Evolutionary conservation across 306 rosid species (phyloP), one percentile per base, ranked within the genome.

Genomic region (Castanea mollissima): DNA sequence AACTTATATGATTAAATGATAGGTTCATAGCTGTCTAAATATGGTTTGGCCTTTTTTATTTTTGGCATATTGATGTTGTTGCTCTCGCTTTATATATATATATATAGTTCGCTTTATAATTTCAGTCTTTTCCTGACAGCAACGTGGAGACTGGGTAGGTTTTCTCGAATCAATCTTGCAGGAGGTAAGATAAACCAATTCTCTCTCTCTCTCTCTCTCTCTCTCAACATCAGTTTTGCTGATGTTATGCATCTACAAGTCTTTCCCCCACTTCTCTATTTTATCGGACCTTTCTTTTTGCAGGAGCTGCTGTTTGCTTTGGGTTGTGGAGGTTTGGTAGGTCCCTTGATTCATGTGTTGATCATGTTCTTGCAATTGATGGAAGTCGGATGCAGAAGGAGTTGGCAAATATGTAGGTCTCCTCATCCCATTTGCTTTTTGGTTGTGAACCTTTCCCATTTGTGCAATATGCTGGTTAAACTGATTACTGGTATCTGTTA

Each of bases 301-400:
- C 84, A 92, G 99, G 87, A 69, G 89, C 83, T 81, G 92, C 86
- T 71, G 79, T 71, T 79, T 38, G 55, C 57, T 55, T 68, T 83
- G 97, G 92, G 62, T 2, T 80, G 25, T 88, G 88, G 98, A 60
- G 82, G 35, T 52, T 85, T 6, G 25, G 46, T 51, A 82, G 88
- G 81, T 79, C 94, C 71, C 62, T 86, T 34, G 71, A 80, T 76
- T 89, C 92, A 32, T 74, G 72, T 71, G 80, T 75, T 41, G 92
- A 87, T 46, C 86, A 83, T 72, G 88, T 95, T 78, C 97, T 95
- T 85, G 49, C 88, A 70, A 59, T 84, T 86, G 88, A 90, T 68
- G 98, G 97, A 71, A 91, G 85, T 86, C 76, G 76, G 76, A 80
- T 90, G 83, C 99, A 95, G 88, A 85, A 68, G 74, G 99, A 92